Evolutionary conservation across 2,329 filamentous ascomycete species (phyloP), one percentile per base, ranked within the genome.

Genomic region (Cadophora sp.): DNA sequence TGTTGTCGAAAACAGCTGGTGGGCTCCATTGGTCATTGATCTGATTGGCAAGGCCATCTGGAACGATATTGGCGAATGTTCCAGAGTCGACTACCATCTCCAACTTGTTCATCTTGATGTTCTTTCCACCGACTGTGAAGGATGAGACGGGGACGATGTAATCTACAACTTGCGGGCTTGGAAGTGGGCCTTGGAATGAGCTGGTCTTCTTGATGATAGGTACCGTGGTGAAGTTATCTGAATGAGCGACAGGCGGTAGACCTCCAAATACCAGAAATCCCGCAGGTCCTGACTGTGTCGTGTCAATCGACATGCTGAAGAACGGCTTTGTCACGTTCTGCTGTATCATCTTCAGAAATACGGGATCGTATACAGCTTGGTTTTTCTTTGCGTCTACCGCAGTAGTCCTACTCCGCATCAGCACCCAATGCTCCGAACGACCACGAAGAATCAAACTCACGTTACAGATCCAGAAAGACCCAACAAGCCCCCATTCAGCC

Each of bases 81-180:
- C 50, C 50, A 13, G 50, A 55, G 13, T 55, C 50, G 50, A 55
- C 50, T 24, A 55, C 30, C 30, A 36, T 30, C n/a, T 55, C 24
- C 9, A 55, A 30, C 14, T 27, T 30, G 20, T 27, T 55, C 50
- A 30, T 27, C 24, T 11, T n/a, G 13, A 30, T 55, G 24, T 16
- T 18, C 11, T 27, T 55, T 18, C 50, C 50, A 4, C 8, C 11
- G 50, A 27, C 30, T n/a, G 50, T 36, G 18, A 47, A 47, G 9
- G 50, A 55, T 36, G 50, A 11, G 14, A 55, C 30, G n/a, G 20
- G 9, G 50, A 55, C 14, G 20, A 36, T 20, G 11, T 36, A 55
- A 30, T 55, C 22, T 11, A 36, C 22, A 6, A 30, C 30, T 36
- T 55, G 50, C 14, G 50, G 50, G 24, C 13, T 18, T 47, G 45